Conservation (phyloP, 1,139 yeast species). For the Pichia sp. region DNA sequence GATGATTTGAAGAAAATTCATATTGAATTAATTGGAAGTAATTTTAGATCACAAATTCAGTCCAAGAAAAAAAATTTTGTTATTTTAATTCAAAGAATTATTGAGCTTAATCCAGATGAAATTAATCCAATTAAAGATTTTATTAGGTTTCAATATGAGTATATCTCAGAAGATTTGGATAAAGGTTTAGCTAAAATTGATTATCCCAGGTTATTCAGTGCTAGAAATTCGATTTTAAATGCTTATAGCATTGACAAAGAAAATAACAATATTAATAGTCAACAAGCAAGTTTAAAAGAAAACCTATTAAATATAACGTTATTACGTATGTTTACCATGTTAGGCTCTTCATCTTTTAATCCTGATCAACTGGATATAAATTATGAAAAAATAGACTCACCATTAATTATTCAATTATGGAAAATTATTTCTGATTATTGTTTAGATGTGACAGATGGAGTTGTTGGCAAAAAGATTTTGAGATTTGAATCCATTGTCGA, state of each 20-base stretch:
- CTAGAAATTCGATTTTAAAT: conserved; percentile 28
- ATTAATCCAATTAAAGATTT: conserved; percentile 58
- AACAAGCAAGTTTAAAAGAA: conserved; percentile 6
- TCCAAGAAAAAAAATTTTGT: conserved; percentile 40
- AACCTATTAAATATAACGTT: conserved; percentile 17
- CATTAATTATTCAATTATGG: conserved; percentile 28
- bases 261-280: background rate
- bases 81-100: conserved; percentile 48
- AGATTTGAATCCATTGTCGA: conserved; percentile 31
- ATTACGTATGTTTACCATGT: conserved; percentile 21
- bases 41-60: conserved; percentile 20
- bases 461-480: conserved; percentile 29
- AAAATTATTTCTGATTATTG: conserved; percentile 22
- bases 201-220: conserved; percentile 27
- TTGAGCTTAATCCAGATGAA: conserved; percentile 52
- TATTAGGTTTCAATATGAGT: conserved; percentile 42
- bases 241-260: conserved; percentile 15
- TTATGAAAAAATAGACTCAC: conserved; percentile 22
- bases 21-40: conserved; percentile 23
- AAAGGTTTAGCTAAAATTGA: conserved; percentile 34
- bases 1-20: conserved; percentile 40
- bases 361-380: conserved; percentile 12
- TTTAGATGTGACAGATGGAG: conserved; percentile 22
- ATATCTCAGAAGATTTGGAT: conserved; percentile 34
- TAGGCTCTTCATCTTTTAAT: conserved; percentile 16